A percentile compares a stretch with the other conserved stretches of the same genome.
Conservation (phyloP, 495 filamentous ascomycete species). For the Sphaerosporella brunnea region DNA sequence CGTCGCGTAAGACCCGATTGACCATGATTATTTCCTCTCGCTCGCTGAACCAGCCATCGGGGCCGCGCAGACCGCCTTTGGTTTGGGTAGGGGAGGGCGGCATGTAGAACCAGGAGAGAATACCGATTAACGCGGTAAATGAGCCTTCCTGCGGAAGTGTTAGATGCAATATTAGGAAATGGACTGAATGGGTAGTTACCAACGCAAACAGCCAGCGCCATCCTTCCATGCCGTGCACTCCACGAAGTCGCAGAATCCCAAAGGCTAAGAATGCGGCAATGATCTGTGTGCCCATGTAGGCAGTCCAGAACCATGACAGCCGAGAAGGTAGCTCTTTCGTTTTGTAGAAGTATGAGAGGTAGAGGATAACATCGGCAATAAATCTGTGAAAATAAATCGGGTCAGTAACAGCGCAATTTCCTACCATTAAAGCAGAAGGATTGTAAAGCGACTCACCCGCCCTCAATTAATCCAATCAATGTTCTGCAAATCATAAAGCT, state of each 20-base stretch:
- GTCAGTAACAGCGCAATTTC: no score
- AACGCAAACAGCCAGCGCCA: constrained; percentile 58
- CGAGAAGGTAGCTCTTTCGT: constrained; percentile 46
- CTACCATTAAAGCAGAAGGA: no score
- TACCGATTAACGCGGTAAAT: constrained; percentile 44
- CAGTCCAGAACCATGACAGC: constrained; percentile 52
- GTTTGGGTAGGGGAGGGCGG: constrained; percentile 58
- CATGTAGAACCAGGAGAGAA: constrained; percentile 49
- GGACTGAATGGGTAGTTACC: constrained; percentile 29
- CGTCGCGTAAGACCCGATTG: constrained; percentile 53
- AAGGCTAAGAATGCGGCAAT: constrained; percentile 52
- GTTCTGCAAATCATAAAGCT: constrained; percentile 48
- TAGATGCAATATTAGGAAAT: neutral
- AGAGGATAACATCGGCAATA: constrained; percentile 38
- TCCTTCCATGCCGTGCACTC: constrained; percentile 39
- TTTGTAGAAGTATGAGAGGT: constrained; percentile 63
- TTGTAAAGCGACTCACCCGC: constrained; percentile 24
- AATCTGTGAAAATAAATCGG: constrained; percentile 16
- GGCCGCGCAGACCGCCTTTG: constrained; percentile 46
- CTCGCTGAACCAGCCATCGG: constrained; percentile 55
- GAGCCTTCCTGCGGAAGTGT: no score
- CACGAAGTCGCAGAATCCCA: constrained; percentile 50
- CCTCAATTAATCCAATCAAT: constrained; percentile 56
- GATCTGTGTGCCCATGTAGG: constrained; percentile 48
- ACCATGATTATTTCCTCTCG: constrained; percentile 52